These are phyloP conservation scores for Chytriomyces hyalinus DNA, from an alignment of 192 early-diverging fungal genomes.

Conservation along the genomic window DNA sequence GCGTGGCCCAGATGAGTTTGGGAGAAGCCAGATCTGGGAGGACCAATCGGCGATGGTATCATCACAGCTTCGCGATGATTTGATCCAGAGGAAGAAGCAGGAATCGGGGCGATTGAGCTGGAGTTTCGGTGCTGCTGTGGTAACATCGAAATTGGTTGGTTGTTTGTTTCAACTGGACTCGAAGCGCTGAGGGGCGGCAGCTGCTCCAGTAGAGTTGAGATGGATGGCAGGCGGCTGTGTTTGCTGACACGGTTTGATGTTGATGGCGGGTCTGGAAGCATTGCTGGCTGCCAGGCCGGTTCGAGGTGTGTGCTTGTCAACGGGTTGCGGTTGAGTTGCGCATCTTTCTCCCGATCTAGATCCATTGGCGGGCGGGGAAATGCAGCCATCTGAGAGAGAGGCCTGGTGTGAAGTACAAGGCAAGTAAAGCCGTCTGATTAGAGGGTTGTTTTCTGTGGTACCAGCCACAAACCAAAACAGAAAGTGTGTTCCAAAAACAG, in stretches of 20 bases:
- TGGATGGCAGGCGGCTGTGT: not conserved
- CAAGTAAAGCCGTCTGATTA: too few relatives aligned
- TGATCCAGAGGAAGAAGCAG: not conserved
- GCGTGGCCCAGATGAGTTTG: not conserved
- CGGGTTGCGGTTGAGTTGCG: too few relatives aligned
- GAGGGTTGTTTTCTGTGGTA: too few relatives aligned
- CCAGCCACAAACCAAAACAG: too few relatives aligned
- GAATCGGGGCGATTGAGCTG: not conserved
- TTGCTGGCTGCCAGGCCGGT: not conserved
- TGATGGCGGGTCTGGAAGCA: not conserved
- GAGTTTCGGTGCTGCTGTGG: too few relatives aligned
- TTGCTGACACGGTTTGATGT: not conserved
- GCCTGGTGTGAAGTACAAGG: too few relatives aligned
- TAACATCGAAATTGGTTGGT: not conserved
- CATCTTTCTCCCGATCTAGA: too few relatives aligned
- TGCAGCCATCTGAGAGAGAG: too few relatives aligned
- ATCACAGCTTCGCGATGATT: not conserved
- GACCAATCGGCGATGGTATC: not conserved
- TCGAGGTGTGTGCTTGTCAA: too few relatives aligned
- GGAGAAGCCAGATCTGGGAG: not conserved
- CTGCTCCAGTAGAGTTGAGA: not conserved
- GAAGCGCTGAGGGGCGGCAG: not conserved
- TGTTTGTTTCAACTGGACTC: not conserved
- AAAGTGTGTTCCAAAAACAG: too few relatives aligned
- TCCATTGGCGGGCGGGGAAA: too few relatives aligned